A percentile compares a stretch with the other conserved stretches of the same genome.
Conservation (phyloP, 345 rosid species). For the Boechera retrofracta region DNA sequence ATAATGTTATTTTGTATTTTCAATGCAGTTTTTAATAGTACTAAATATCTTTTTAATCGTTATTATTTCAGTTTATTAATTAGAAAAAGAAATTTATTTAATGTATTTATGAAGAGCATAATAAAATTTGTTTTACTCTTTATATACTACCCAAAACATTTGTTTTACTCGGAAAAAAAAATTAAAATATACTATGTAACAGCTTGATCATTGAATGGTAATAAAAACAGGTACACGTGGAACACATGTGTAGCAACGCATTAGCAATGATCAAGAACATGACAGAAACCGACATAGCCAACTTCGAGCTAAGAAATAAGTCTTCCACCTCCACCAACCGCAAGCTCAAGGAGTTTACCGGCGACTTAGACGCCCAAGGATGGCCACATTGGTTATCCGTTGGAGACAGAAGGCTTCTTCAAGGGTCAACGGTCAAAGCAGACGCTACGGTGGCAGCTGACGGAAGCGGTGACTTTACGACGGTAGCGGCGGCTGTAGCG, state of each 20-base stretch:
- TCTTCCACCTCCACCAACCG: conserved; percentile 36
- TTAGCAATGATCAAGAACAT: conserved; percentile 59
- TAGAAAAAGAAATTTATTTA: no score
- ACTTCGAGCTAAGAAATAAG: conserved; percentile 30
- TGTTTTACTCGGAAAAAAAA: not conserved
- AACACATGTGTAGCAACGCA: conserved; percentile 58
- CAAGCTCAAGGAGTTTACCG: conserved; percentile 46
- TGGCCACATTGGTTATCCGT: conserved; percentile 86
- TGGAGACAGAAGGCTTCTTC: conserved; percentile 71
- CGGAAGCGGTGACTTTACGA: conserved; percentile 73
- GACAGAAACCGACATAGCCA: conserved; percentile 57
- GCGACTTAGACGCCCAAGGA: conserved; percentile 32
- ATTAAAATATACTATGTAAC: not conserved
- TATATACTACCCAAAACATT: not conserved
- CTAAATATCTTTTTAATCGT: no score
- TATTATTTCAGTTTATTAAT: no score
- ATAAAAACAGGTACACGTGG: conserved; percentile 45
- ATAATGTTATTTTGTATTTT: no score
- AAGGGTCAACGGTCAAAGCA: conserved; percentile 61
- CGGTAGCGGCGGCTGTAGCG: conserved; percentile 69
- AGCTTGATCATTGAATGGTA: conserved; percentile 9
- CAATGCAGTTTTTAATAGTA: no score
- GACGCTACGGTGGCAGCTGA: conserved; percentile 82
- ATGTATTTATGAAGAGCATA: no score
- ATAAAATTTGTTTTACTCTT: no score